Base-by-base conservation (phyloP, 2,329 filamentous ascomycete genomes). In the Akanthomyces uredinophilus region DNA sequence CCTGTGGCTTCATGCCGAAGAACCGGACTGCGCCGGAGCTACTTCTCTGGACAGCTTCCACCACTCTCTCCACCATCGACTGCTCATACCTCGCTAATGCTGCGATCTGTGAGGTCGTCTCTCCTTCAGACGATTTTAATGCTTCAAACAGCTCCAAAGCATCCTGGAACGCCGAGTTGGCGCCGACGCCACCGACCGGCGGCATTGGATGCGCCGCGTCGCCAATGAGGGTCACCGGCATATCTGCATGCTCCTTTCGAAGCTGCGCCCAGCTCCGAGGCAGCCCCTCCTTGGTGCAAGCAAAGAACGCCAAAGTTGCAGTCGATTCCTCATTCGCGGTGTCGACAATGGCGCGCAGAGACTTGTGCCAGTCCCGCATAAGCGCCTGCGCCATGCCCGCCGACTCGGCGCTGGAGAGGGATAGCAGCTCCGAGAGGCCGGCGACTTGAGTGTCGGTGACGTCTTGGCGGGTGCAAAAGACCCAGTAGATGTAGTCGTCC, bases 401-500 rank as follows among this genome's bases (percentile, higher is more conserved):
- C 13, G 59, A 55, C n/a, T 46, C 41, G 16, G 5, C 5, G 27
- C 51, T 46, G 10, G 39, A 47, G 32, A 54, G 43, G 16, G 41
- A 14, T 4, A 61, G 51, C n/a, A 61, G 39, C n/a, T 47, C n/a
- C n/a, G 50, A 24, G 14, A 39, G 3, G 2, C 18, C 49, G 0
- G n/a, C 8, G 7, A 41, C 50, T 2, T n/a, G 5, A 4, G 41
- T 14, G 37, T 43, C 16, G 59, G 37, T 27, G 20, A 20, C 32
- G 35, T 64, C 63, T 11, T 50, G 14, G 14, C 61, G 61, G 39
- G 63, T 61, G 14, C 70, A 59, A 4, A 74, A 64, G 8, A 71
- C 72, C 72, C 73, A 75, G 66, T 75, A 73, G 39, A 74, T 61
- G 64, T 75, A 75, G 47, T 75, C 71, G 5, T 63, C 60, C 1